Percentiles rank a stretch among this genome's conserved stretches.
Conservation (phyloP, 2,329 filamentous ascomycete genomes). For the Bertia moriformis region DNA sequence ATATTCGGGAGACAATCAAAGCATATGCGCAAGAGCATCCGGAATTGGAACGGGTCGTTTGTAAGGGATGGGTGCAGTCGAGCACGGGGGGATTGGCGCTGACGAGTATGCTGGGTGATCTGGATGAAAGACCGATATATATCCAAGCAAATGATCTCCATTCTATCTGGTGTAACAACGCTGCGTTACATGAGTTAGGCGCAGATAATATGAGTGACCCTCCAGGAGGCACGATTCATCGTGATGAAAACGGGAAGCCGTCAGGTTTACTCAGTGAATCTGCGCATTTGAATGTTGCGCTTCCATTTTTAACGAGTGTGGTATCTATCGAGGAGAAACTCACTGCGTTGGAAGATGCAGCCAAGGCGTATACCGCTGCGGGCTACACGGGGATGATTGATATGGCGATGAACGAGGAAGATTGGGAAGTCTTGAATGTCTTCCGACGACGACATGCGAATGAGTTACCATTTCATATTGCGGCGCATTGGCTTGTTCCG, state of each 20-base stretch:
- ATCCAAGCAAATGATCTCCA: conserved; percentile 33
- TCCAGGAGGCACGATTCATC: conserved; percentile 27
- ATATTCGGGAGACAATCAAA: neutral
- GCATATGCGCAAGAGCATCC: neutral
- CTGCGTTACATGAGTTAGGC: conserved; percentile 27
- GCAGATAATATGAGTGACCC: conserved; percentile 22
- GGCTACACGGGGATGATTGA: conserved; percentile 32
- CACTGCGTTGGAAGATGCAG: conserved; percentile 23
- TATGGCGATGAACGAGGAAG: conserved; percentile 34
- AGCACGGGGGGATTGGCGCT: conserved; percentile 25
- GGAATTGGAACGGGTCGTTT: conserved; percentile 7
- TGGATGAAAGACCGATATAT: conserved; percentile 29
- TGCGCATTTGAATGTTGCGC: conserved; percentile 25
- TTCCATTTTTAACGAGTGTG: conserved; percentile 26
- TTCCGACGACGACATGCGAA: conserved; percentile 20
- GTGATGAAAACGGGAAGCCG: conserved; percentile 23
- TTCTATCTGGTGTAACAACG: conserved; percentile 31
- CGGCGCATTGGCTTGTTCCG: conserved; percentile 30
- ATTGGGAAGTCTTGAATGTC: conserved; percentile 25
- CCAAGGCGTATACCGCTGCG: conserved; percentile 23
- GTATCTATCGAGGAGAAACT: conserved; percentile 14
- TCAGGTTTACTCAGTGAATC: conserved; percentile 29
- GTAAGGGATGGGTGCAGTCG: conserved; percentile 31
- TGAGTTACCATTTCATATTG: conserved; percentile 23
- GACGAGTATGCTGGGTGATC: conserved; percentile 28